Evolutionary conservation across 805 yeast species (phyloP).

Genomic region (Zygosaccharomyces rouxii): DNA sequence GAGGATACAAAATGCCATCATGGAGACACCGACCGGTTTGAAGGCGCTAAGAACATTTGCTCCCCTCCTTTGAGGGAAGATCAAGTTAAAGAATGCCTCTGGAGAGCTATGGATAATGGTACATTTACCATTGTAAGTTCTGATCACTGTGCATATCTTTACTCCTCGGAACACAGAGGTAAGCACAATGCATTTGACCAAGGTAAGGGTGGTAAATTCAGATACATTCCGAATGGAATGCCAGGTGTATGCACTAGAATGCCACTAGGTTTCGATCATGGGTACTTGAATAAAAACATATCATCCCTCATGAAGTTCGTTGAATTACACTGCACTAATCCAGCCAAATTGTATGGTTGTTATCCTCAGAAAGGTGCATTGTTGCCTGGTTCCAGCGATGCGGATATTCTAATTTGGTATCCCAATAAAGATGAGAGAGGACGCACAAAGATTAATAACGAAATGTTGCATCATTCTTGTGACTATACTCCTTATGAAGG

Average conservation of each 20-base stretch:
- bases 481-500: slow-evolving; percentile 42
- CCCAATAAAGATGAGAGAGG: slow-evolving; percentile 32
- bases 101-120: slow-evolving; percentile 45
- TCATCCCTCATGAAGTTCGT: slow-evolving; percentile 40
- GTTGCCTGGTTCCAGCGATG: slow-evolving; percentile 43
- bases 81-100: slow-evolving; percentile 37
- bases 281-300: slow-evolving; percentile 41
- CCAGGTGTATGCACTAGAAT: slow-evolving; percentile 48
- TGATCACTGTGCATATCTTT: slow-evolving; percentile 44
- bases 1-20: slow-evolving; percentile 32
- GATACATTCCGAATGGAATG: slow-evolving; percentile 45
- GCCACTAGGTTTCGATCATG: slow-evolving; percentile 42
- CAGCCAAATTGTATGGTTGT: slow-evolving; percentile 45
- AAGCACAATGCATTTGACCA: slow-evolving; percentile 43
- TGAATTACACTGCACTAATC: slow-evolving; percentile 43
- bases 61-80: slow-evolving; percentile 47
- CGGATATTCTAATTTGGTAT: slow-evolving; percentile 48
- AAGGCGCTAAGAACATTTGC: slow-evolving; percentile 48
- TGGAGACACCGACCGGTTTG: slow-evolving; percentile 35
- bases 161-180: slow-evolving; percentile 40
- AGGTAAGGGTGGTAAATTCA: slow-evolving; percentile 36
- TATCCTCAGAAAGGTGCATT: slow-evolving; percentile 41
- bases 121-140: slow-evolving; percentile 44
- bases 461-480: slow-evolving; percentile 36
- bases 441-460: slow-evolving; percentile 20